Base-by-base conservation (phyloP, 2,329 filamentous ascomycete genomes). In the Aspergillus flavus region DNA sequence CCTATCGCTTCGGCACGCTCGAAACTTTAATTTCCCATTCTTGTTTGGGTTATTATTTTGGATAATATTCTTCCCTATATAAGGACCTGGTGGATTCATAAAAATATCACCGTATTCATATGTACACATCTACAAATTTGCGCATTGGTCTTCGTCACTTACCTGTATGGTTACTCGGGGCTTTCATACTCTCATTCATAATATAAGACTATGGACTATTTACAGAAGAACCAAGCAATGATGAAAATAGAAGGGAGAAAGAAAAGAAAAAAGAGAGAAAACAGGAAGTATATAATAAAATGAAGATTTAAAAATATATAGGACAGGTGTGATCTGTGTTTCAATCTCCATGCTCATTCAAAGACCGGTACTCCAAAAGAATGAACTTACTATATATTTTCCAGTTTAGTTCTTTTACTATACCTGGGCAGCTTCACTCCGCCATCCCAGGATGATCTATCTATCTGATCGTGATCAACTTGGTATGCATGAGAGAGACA, bases 1-100 rank as follows among this genome's bases (percentile, higher is more conserved):
- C 58, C 58, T 58, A 43, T 61, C 58, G 26, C 50, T 53, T 53
- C 23, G 21, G 39, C 39, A n/a, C 39, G 19, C 16, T 41, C 39
- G 39, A 19, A 41, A 19, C 3, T 41, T 41, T 19, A 19, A n/a
- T 41, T 41, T 19, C 6, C 3, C 19, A 19, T 41, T 19, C 3
- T 19, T 19, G 9, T 41, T 41, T 41, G 19, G 7, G 19, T 41
- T 19, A n/a, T 41, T 41, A 19, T n/a, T n/a, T 41, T n/a, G 39
- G n/a, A 41, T 41, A 7, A 41, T 41, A 19, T n/a, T 14, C 19
- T 19, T n/a, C 39, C 3, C 39, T 41, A 41, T 41, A 41, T 41
- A 41, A 41, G 7, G 19, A 9, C 16, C 3, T 19, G 19, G 39
- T 10, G 19, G 7, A 41, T 41, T 41, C 16, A 9, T 36, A 16